These are phyloP conservation scores for Lepidopterella palustris DNA, from an alignment of 495 filamentous ascomycete genomes.

Conservation along the genomic window DNA sequence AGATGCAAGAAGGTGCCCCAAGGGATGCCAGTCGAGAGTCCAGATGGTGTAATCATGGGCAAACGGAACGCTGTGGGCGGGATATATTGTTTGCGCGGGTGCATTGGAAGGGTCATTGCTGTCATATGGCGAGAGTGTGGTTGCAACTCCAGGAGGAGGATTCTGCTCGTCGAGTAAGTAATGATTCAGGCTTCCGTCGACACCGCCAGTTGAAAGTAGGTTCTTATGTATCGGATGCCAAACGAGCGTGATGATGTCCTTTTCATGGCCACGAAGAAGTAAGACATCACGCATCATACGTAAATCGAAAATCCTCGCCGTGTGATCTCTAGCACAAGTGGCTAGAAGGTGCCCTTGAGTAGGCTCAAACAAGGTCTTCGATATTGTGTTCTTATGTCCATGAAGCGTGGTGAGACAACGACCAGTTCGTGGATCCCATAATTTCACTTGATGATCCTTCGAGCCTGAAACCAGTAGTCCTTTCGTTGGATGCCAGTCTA, in stretches of 20 bases:
- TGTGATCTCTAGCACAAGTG: conserved; percentile 86
- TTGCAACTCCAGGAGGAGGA: conserved; percentile 58
- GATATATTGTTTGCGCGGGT: conserved; percentile 78
- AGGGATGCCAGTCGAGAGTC: conserved; percentile 94
- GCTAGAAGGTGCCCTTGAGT: conserved; percentile 77
- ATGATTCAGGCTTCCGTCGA: conserved; percentile 82
- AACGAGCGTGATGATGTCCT: conserved; percentile 83
- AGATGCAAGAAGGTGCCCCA: conserved; percentile 96
- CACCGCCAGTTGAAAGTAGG: conserved; percentile 83
- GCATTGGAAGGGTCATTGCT: conserved; percentile 68
- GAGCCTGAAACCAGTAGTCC: conserved; percentile 92
- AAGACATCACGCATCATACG: conserved; percentile 98
- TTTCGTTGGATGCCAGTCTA: conserved; percentile 96
- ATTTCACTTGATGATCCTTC: conserved; percentile 93
- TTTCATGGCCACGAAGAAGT: conserved; percentile 85
- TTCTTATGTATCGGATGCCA: conserved; percentile 92
- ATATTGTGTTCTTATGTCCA: conserved; percentile 95
- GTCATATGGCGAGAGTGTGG: conserved; percentile 74
- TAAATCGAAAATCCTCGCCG: conserved; percentile 85
- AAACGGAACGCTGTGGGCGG: conserved; percentile 74
- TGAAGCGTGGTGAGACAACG: conserved; percentile 88
- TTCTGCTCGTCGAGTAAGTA: conserved; percentile 92
- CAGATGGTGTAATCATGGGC: conserved; percentile 93
- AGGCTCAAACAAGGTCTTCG: conserved; percentile 79
- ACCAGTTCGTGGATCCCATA: conserved; percentile 91